Percentiles rank a stretch among this genome's conserved stretches.
Evolutionary conservation across 768 basidiomycete species (phyloP).

Genomic region (Suillus plorans): DNA sequence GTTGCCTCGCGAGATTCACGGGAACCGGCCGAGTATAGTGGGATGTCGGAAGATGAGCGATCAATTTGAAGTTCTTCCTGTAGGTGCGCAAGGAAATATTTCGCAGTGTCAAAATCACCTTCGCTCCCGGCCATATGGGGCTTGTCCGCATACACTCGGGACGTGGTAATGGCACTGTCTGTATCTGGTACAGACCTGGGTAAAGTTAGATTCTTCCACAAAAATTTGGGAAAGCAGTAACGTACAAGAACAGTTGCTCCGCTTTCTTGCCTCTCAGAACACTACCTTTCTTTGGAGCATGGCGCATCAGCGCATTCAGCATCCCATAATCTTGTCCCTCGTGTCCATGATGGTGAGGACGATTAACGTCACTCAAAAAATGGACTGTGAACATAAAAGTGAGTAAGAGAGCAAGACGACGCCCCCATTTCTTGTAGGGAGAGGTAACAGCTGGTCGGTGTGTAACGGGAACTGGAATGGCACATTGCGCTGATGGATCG

Average conservation of each 20-base stretch:
- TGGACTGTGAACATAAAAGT: slow-evolving; percentile 9
- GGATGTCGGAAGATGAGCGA: slow-evolving; percentile 28
- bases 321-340: slow-evolving; percentile 14
- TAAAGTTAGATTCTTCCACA: not conserved
- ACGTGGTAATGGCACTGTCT: slow-evolving; percentile 48
- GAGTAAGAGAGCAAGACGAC: slow-evolving; percentile 12
- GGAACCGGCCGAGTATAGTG: slow-evolving; percentile 60
- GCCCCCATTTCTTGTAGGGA: slow-evolving; percentile 15
- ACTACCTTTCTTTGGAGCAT: slow-evolving; percentile 13
- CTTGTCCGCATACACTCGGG: slow-evolving; percentile 49
- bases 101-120: slow-evolving; percentile 56
- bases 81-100: slow-evolving; percentile 51
- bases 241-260: slow-evolving; percentile 48
- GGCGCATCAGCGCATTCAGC: slow-evolving; percentile 16
- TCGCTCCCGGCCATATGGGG: slow-evolving; percentile 64
- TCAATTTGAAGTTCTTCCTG: slow-evolving; percentile 48
- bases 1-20: slow-evolving; percentile 52
- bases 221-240: not conserved
- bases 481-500: slow-evolving; percentile 3
- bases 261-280: slow-evolving; percentile 36
- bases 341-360: not conserved
- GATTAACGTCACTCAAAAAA: slow-evolving; percentile 7
- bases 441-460: slow-evolving; percentile 7
- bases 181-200: slow-evolving; percentile 51
- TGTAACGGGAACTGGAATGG: slow-evolving; percentile 21